phyloP scores from a whole-genome alignment of 1,139 yeast genomes.

The Nakaseomyces nivariensis region DNA sequence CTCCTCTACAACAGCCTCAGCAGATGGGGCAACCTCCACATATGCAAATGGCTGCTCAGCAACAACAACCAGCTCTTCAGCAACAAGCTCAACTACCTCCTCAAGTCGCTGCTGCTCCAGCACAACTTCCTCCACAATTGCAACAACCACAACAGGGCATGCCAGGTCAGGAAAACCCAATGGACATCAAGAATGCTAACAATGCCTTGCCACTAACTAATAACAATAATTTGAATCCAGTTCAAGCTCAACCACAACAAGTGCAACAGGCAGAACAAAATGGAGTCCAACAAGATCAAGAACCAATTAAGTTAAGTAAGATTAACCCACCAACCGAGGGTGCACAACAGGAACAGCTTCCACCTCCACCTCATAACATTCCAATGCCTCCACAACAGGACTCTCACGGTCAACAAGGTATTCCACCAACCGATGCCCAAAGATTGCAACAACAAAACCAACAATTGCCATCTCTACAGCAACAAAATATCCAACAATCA shows the following conservation, averaged over 20 bases:
- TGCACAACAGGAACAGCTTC: slow-evolving; percentile 2
- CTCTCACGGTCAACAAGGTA: neutral
- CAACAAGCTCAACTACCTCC: slow-evolving; percentile 2
- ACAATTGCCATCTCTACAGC: slow-evolving; percentile 6
- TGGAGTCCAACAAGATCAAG: slow-evolving; percentile 2
- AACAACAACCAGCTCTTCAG: neutral
- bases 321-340: neutral
- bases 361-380: slow-evolving; percentile 7
- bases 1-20: slow-evolving; percentile 14
- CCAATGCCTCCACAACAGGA: slow-evolving; percentile 5
- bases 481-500: slow-evolving; percentile 12
- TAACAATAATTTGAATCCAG: slow-evolving; percentile 9
- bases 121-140: slow-evolving; percentile 12
- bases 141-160: slow-evolving; percentile 11
- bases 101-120: neutral
- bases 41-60: slow-evolving; percentile 4
- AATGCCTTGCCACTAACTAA: slow-evolving; percentile 4
- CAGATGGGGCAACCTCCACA: slow-evolving; percentile 3
- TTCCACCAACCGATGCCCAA: slow-evolving; percentile 7
- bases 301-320: neutral
- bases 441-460: slow-evolving; percentile 6
- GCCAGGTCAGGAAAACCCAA: slow-evolving; percentile 2
- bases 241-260: slow-evolving; percentile 12
- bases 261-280: slow-evolving; percentile 9
- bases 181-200: slow-evolving; percentile 1